Conservation (phyloP, 2,329 filamentous ascomycete species). For the Trichoderma gracile region DNA sequence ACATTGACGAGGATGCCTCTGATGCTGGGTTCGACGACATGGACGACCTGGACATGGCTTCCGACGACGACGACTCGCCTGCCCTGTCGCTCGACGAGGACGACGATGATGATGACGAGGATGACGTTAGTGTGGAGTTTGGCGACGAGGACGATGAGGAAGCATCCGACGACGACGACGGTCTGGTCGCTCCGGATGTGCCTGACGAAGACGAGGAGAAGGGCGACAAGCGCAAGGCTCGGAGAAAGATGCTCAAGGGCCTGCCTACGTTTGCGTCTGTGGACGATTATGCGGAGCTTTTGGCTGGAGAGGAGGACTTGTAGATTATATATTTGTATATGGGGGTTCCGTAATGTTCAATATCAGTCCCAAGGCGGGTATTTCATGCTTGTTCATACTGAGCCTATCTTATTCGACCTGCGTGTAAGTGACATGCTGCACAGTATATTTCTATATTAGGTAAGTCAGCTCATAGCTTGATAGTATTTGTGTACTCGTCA, state of each 20-base stretch:
- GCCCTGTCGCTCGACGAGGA: conserved; percentile 42
- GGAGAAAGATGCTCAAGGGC: conserved; percentile 81
- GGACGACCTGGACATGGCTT: conserved; percentile 52
- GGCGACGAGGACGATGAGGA: conserved; percentile 17
- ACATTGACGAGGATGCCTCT: conserved; percentile 53
- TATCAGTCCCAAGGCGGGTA: background rate
- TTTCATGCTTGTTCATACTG: background rate
- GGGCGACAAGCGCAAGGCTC: conserved; percentile 56
- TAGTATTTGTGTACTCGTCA: no score
- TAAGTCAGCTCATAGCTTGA: no score
- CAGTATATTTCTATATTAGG: no score
- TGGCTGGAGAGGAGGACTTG: conserved; percentile 67
- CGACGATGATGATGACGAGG: conserved; percentile 50
- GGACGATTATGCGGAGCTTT: conserved; percentile 88
- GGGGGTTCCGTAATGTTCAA: background rate
- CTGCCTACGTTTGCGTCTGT: conserved; percentile 90
- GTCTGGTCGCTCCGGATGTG: conserved; percentile 41
- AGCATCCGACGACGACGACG: conserved; percentile 38
- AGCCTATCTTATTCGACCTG: background rate
- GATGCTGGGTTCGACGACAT: conserved; percentile 53
- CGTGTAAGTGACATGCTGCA: background rate
- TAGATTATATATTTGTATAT: conserved; percentile 27
- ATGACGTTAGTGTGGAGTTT: conserved; percentile 34
- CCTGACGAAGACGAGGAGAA: conserved; percentile 61
- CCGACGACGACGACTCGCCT: conserved; percentile 47